Percentiles rank a stretch among this genome's conserved stretches.
Conservation (phyloP, 306 rosid genomes). For the Gillenia trifoliata region DNA sequence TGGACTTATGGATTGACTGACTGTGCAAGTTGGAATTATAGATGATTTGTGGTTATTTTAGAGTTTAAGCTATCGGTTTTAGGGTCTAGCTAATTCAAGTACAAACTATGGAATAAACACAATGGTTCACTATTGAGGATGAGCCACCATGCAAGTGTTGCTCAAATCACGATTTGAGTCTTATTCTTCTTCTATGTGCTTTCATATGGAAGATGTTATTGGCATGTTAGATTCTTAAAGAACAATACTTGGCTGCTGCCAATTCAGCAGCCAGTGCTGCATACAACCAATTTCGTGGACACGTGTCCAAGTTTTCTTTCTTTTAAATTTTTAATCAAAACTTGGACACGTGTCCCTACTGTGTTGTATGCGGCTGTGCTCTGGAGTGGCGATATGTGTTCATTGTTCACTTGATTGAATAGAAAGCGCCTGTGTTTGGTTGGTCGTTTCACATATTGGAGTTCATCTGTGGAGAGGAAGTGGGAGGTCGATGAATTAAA, state of each 20-base stretch:
- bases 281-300: too few relatives aligned
- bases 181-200: not conserved
- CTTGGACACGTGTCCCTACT: too few relatives aligned
- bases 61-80: not conserved
- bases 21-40: not conserved
- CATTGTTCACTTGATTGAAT: too few relatives aligned
- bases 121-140: not conserved
- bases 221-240: too few relatives aligned
- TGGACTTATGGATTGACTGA: not conserved
- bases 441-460: slow-evolving; percentile 81
- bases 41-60: not conserved
- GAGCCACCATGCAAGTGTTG: not conserved
- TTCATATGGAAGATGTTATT: too few relatives aligned
- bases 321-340: too few relatives aligned
- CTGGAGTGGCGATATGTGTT: too few relatives aligned
- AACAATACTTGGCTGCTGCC: too few relatives aligned
- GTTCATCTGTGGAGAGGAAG: slow-evolving; percentile 74
- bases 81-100: too few relatives aligned
- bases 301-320: too few relatives aligned
- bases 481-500: slow-evolving; percentile 64
- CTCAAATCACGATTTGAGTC: not conserved
- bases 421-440: slow-evolving; percentile 78
- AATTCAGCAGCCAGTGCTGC: too few relatives aligned
- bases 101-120: not conserved
- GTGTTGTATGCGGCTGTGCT: too few relatives aligned